Base-by-base conservation (phyloP, 306 rosid genomes). In the Quercus aquifolioides region DNA sequence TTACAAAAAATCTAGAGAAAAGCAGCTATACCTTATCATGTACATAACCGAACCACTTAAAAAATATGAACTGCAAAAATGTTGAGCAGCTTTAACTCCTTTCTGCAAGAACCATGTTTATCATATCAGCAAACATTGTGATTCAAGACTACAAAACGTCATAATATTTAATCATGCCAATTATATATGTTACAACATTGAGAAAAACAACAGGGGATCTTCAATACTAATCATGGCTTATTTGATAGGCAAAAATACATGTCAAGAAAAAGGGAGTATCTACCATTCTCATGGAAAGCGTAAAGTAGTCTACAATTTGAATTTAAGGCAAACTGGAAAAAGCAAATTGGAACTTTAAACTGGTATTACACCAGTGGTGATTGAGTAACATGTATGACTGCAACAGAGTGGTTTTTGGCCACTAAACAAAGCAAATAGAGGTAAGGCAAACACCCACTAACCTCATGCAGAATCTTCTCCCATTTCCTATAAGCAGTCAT, bases 21-120 rank as follows among this genome's bases (percentile, higher is more conserved):
- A 74, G 77, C 83, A 49, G 77, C 64, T 68, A 33, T 79, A 93
- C 93, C 98, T 92, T 92, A 91, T 87, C 97, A 90, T 94, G 81
- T 81, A 82, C 97, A 94, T 86, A 30, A 94, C 99, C n/a, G 99
- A 86, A 84, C 90, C 89, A 87, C 92, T 94, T 82, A 92, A 69
- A 78, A 92, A 94, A 82, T 87, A 81, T 38, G 92, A 90, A 85
- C 60, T 86, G 89, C 99, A 94, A 86, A 94, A 94, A 60, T 84
- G 85, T 26, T 86, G 92, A 10, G 97, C 97, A 57, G 97, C 97
- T 82, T 85, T 91, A 76, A 83, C 57, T 86, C 99, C 99, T 87
- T 77, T 91, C 95, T 93, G 92, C 85, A 87, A 80, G 30, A 84
- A 82, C 62, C 78, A 67, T 74, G 78, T 52, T 76, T 43, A 60